Evolutionary conservation across 768 basidiomycete genomes (phyloP), one percentile per base, ranked within the genome.

Genomic region (Tricholoma furcatifolium): DNA sequence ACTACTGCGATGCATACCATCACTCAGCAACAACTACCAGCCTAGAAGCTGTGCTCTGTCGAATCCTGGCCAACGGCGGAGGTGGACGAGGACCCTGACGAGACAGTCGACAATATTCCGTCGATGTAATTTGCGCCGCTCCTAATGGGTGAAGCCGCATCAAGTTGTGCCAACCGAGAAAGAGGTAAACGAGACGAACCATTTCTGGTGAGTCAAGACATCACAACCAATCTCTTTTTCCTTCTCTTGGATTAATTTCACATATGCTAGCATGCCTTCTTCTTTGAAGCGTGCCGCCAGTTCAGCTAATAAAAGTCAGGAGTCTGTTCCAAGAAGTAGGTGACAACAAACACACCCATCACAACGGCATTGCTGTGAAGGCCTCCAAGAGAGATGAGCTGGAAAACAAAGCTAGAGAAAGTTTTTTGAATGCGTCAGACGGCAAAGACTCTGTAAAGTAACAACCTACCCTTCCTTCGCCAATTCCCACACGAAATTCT

Each of bases 171-270:
- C 48, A 20, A 11, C 39, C 18, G 40, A 34, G 21, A 18, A 6
- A 8, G 10, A 43, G 44, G 36, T 21, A 46, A 17, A 41, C 27
- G 43, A 36, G 17, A 70, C 78, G 52, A 36, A 85, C 93, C 93
- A 97, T 78, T 93, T 95, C 73, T 96, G 93, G 68, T 96, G 93
- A 2, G 90, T 96, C 43, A 95, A 74, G 30, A 96, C 92, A 66
- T 96, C 93, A 54, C 88, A 89, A 31, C 88, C 88, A 46, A 93
- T 81, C 61, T 87, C 91, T 68, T 87, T 89, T 70, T 96, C 93
- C 67, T 90, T 93, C 58, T 83, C 75, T 64, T 96, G 93, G 45
- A 95, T 82, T 17, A 92, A 82, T 54, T 94, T 80, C 43, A 94
- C 92, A 67, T 96, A 96, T 20, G 93, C 93, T 30, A 92, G 80